Evolutionary conservation across 441 rosid genomes (phyloP), one percentile per base, ranked within the genome.

Genomic region (Erodium moschatum): DNA sequence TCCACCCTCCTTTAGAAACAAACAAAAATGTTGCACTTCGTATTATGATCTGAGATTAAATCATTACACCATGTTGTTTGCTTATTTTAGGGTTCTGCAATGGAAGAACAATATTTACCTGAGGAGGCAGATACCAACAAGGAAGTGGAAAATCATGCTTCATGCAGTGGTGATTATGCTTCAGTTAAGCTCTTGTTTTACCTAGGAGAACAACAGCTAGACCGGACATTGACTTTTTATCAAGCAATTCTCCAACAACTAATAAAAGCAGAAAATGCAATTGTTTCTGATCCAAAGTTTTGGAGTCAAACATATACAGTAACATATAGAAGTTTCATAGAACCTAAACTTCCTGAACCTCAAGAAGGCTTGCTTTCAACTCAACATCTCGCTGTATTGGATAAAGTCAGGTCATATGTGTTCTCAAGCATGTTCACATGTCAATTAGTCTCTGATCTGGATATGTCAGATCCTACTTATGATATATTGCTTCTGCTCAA

Each of bases 201-300:
- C 78, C 80, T 91, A 29, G 91, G 82, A 63, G 99, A 96, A 50
- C 77, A 77, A 77, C 82, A 78, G 78, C 75, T 94, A 67, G 86
- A 88, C 70, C 78, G 60, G 35, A 82, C 80, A 27, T 72, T 81
- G 79, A 82, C 97, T 20, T 67, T 94, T 38, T 94, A 87, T 83
- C 99, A 94, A 79, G 91, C 90, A 67, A 81, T 94, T 74, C 86
- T 94, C 78, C 89, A 81, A 71, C 91, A 85, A 72, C 83, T 78
- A 77, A 72, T 91, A 24, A 85, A 80, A 80, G 81, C 84, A 56
- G 89, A 81, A 70, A 75, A 54, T 60, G 97, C 87, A 73, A 72
- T 76, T 19, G 72, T 79, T 70, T 65, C 75, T 9, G 78, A 84
- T 65, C 62, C 82, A 18, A 87, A 83, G 73, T 64, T 90, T 63